Base-by-base conservation (phyloP, 805 yeast genomes). In the Cyberlindnera saturnus region DNA sequence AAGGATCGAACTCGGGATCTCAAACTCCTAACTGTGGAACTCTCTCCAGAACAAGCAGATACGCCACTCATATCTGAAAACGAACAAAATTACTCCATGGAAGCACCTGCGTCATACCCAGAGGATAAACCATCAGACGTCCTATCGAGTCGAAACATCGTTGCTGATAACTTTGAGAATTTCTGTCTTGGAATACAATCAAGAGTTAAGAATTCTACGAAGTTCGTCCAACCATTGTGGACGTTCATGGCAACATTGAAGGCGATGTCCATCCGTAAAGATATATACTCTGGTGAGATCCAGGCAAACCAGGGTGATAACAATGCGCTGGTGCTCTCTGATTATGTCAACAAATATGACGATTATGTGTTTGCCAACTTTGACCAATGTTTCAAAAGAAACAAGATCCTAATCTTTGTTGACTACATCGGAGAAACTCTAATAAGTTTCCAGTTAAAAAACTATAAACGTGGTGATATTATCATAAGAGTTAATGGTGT, bases 401-500 rank as follows among this genome's bases (percentile, higher is more conserved):
- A 41, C 18, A 61, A 44, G 57, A 65, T 46, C 55, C 53, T 57
- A 48, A 67, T 63, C 26, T 67, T 75, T 50, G 69, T 76, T 33
- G 69, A 72, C 53, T 71, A 70, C 48, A 74, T 75, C 14, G 77
- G 77, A 18, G 73, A 75, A 31, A 75, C 79, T 9, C 61, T 76
- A 17, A 65, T 77, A 32, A 74, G 74, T 2, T 74, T 77, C 49
- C 77, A 73, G 45, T 59, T 77, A 30, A 66, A 70, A 39, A 70
- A 75, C 40, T 69, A 69, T 16, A 57, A 60, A 36, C 65, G 68
- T 42, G 69, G 70, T 39, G 71, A 63, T 42, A 56, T 73, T 6
- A 63, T 67, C 37, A 71, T 71, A 11, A 62, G 68, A 42, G 86
- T 82, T 5, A 82, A 82, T 52, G 87, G 86, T 18, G 72, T 82